phyloP scores from a whole-genome alignment of 2,329 filamentous ascomycete genomes.

The Lanzia echinophila region DNA sequence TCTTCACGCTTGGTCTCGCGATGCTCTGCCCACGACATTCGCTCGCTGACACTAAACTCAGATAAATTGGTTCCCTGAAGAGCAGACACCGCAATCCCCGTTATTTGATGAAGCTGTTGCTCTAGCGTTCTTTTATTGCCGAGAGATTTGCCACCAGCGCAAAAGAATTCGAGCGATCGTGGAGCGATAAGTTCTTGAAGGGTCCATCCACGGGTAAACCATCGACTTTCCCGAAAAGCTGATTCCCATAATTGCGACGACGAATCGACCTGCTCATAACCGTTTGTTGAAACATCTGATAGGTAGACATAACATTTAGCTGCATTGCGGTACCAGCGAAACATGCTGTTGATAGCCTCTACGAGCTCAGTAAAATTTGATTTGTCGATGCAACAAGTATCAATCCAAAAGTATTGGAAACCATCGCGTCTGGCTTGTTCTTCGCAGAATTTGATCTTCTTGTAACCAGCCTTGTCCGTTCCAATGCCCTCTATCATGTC shows the following conservation, averaged over 20 bases:
- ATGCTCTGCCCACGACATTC: slow-evolving; percentile 30
- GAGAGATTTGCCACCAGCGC: slow-evolving; percentile 6
- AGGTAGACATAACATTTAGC: background rate
- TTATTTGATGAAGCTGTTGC: slow-evolving; percentile 11
- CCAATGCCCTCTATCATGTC: background rate
- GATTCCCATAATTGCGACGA: slow-evolving; percentile 8
- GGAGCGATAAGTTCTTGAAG: slow-evolving; percentile 21
- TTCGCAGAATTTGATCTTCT: background rate
- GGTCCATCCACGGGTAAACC: slow-evolving; percentile 22
- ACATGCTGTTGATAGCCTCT: background rate
- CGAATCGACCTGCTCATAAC: too few species aligned
- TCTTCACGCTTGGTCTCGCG: slow-evolving; percentile 34
- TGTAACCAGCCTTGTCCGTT: background rate
- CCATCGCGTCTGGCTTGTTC: background rate
- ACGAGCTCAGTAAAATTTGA: background rate
- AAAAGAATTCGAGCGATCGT: slow-evolving; percentile 16
- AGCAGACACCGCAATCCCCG: slow-evolving; percentile 9
- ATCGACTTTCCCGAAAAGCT: slow-evolving; percentile 14
- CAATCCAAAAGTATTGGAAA: background rate
- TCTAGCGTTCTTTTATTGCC: slow-evolving; percentile 14
- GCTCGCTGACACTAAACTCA: slow-evolving; percentile 27
- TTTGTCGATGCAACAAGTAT: slow-evolving; percentile 1
- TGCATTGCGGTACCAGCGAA: background rate
- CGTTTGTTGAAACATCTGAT: background rate
- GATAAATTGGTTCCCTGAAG: slow-evolving; percentile 11